A percentile compares a stretch with the other conserved stretches of the same genome.
Evolutionary conservation across 1,284 basidiomycete species (phyloP).

Genomic region (Schizophyllum commune): DNA sequence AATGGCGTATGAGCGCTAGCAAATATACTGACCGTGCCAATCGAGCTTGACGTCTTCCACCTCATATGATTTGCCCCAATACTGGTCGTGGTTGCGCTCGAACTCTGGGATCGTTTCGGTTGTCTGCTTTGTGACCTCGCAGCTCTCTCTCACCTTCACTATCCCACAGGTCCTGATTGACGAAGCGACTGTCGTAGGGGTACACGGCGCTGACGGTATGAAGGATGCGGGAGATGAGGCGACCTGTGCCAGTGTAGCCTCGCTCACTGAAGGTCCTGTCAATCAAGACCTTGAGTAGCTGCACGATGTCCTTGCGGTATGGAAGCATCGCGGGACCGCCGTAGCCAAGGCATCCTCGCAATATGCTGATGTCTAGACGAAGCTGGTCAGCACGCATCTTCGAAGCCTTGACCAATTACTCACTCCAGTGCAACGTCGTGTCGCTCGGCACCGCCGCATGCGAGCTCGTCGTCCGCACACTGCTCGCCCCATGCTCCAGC

Average conservation of each 20-base stretch:
- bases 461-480: slow-evolving; percentile 81
- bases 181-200: slow-evolving; percentile 74
- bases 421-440: slow-evolving; percentile 92
- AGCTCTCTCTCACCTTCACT: slow-evolving; percentile 47
- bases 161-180: slow-evolving; percentile 81
- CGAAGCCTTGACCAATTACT: slow-evolving; percentile 22
- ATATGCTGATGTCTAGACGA: slow-evolving; percentile 60
- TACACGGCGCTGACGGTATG: slow-evolving; percentile 76
- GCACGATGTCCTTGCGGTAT: slow-evolving; percentile 63
- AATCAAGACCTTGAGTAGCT: slow-evolving; percentile 63
- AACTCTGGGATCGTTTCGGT: slow-evolving; percentile 44
- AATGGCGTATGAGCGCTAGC: neutral
- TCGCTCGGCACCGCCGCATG: slow-evolving; percentile 81
- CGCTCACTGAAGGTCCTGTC: slow-evolving; percentile 85
- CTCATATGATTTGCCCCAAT: slow-evolving; percentile 84
- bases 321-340: slow-evolving; percentile 60
- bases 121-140: neutral
- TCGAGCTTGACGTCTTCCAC: slow-evolving; percentile 75
- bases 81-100: slow-evolving; percentile 61
- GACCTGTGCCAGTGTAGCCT: slow-evolving; percentile 79
- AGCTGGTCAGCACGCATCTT: slow-evolving; percentile 2
- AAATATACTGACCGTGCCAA: slow-evolving; percentile 69
- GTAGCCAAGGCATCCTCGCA: slow-evolving; percentile 74
- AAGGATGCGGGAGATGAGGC: slow-evolving; percentile 74
- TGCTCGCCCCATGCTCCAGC: slow-evolving; percentile 88